Percentiles rank a stretch among this genome's conserved stretches.
These are phyloP conservation scores for Codiaeum variegatum DNA, from an alignment of 441 rosid species.

Conservation along the genomic window DNA sequence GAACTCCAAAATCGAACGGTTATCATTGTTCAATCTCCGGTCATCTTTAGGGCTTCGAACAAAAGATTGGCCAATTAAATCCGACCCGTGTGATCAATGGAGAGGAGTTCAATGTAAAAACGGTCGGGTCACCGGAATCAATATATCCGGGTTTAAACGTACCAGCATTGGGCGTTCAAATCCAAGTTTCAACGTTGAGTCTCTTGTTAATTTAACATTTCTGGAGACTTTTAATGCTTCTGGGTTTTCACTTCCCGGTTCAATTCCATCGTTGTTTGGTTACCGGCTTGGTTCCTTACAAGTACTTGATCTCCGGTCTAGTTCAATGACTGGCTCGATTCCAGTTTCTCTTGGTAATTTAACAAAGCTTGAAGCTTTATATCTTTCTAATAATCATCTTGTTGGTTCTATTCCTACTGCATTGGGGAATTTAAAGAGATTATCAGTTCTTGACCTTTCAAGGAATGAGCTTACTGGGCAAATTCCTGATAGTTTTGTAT, in stretches of 20 bases:
- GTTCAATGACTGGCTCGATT: slow-evolving; percentile 52
- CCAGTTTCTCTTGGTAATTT: slow-evolving; percentile 67
- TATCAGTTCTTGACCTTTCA: slow-evolving; percentile 63
- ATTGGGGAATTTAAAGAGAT: slow-evolving; percentile 43
- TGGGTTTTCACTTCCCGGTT: slow-evolving; percentile 62
- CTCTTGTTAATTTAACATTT: slow-evolving; percentile 53
- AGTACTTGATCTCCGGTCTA: slow-evolving; percentile 79
- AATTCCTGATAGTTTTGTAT: slow-evolving; percentile 51
- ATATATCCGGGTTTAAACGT: slow-evolving; percentile 70
- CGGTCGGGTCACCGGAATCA: slow-evolving; percentile 60
- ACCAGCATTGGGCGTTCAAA: slow-evolving; percentile 56
- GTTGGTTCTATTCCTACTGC: slow-evolving; percentile 47
- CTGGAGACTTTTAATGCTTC: slow-evolving; percentile 76
- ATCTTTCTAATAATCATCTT: slow-evolving; percentile 56
- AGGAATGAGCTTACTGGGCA: slow-evolving; percentile 61
- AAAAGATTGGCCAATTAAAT: slow-evolving; percentile 77
- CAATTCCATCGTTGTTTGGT: slow-evolving; percentile 78
- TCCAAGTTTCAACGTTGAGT: slow-evolving; percentile 62
- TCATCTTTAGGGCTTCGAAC: slow-evolving; percentile 76
- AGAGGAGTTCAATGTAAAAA: slow-evolving; percentile 56
- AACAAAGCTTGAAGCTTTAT: slow-evolving; percentile 43
- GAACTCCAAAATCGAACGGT: slow-evolving; percentile 40
- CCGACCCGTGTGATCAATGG: slow-evolving; percentile 68
- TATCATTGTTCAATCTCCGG: slow-evolving; percentile 65
- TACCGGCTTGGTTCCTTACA: slow-evolving; percentile 36